Evolutionary conservation across 108 stramenopile species (phyloP), one percentile per base, ranked within the genome.

Genomic region (Asterionellopsis glacialis): DNA sequence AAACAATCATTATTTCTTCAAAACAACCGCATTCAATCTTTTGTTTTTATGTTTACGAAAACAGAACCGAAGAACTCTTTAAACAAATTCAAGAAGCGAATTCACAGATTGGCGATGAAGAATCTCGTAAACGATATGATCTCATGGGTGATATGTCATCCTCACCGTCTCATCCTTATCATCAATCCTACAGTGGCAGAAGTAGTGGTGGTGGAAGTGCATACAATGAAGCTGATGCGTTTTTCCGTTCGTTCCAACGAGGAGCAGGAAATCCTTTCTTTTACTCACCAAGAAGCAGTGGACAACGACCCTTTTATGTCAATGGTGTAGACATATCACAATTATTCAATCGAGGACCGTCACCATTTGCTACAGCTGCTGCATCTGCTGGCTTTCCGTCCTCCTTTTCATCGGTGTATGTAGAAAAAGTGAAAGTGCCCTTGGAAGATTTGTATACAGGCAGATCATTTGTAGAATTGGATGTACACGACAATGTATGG

Each of bases 81-180:
- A 91, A 91, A 67, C 63, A 73, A 54, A 58, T 91, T 52, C 90
- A 91, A 53, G 67, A 82, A 51, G 86, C 90, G 18, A 78, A 88
- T 45, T 59, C 72, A 12, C 66, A 75, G 18, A 86, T 91, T 64
- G 84, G 84, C 28, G 64, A 62, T n/a, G 73, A 61, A 25, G 68
- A 84, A 72, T 54, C 69, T 33, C 72, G 81, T 43, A 50, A 64
- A 28, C 47, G 66, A 6, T 83, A 84, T 57, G 73, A 84, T 51
- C 21, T 59, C 0, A 51, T 28, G 39, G 41, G 33, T 23, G 19
- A n/a, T 49, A 15, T n/a, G 14, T 43, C 25, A 7, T n/a, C 44
- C 11, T 42, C 57, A 58, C 6, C 40, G 9, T 58, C 33, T 19
- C 15, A 16, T 40, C 23, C 4, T 14, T 6, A 14, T 2, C n/a